Evolutionary conservation across 2,329 filamentous ascomycete species (phyloP).

Genomic region (Sclerotinia trifoliorum): DNA sequence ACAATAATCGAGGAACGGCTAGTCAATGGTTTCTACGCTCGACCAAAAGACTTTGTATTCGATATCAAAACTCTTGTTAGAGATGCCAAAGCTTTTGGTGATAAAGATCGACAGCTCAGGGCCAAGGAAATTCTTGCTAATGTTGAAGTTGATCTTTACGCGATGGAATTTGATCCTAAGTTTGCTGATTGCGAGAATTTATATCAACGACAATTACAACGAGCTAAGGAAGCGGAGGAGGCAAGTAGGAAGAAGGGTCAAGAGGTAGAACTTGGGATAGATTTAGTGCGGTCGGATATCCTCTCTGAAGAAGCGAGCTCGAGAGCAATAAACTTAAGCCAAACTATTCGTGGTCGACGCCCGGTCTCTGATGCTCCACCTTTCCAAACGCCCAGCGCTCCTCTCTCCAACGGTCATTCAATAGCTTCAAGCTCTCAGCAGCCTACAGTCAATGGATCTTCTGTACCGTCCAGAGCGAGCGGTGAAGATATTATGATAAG

Average conservation of each 20-base stretch:
- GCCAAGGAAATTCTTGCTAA: conserved; percentile 91
- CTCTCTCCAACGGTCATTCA: conserved; percentile 57
- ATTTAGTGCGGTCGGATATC: conserved; percentile 50
- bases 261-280: conserved; percentile 25
- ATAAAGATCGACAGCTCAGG: conserved; percentile 78
- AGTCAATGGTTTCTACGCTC: conserved; percentile 93
- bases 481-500: conserved; percentile 63
- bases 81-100: conserved; percentile 79
- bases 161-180: conserved; percentile 66
- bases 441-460: conserved; percentile 55
- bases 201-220: conserved; percentile 68
- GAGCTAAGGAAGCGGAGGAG: conserved; percentile 61
- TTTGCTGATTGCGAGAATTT: conserved; percentile 79
- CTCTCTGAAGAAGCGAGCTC: conserved; percentile 38
- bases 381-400: conserved; percentile 51
- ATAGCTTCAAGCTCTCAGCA: conserved; percentile 41
- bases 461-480: conserved; percentile 43
- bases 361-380: conserved; percentile 34
- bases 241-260: conserved; percentile 47
- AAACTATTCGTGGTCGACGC: conserved; percentile 56
- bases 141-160: conserved; percentile 87
- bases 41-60: conserved; percentile 82
- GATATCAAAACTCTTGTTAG: conserved; percentile 84
- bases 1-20: conserved; percentile 93
- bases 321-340: conserved; percentile 60